Evolutionary conservation across 352 stramenopile species (phyloP).

Genomic region (Globisporangium megalacanthum): DNA sequence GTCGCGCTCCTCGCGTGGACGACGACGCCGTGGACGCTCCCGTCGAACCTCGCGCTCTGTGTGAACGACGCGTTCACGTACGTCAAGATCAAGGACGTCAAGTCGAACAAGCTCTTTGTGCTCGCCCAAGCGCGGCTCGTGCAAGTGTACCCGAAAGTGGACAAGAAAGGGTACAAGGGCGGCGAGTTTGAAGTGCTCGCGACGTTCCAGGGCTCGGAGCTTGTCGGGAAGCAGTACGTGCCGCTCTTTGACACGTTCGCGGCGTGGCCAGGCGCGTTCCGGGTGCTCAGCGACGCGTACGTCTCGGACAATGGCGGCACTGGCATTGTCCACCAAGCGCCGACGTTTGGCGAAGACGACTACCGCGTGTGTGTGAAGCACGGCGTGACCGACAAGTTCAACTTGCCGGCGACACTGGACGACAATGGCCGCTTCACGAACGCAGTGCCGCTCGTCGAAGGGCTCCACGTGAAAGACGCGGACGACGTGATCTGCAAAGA

Average conservation of each 20-base stretch:
- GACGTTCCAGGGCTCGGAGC: conserved; percentile 86
- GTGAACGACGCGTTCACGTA: conserved; percentile 97
- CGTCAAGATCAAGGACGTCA: conserved; percentile 96
- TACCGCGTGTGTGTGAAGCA: conserved; percentile 98
- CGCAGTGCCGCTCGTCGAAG: conserved; percentile 89
- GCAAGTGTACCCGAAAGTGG: conserved; percentile 97
- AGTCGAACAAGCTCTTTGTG: conserved; percentile 90
- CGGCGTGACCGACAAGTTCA: conserved; percentile 93
- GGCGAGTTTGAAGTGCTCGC: conserved; percentile 91
- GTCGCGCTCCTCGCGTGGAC: conserved; percentile 97
- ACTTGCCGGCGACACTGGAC: conserved; percentile 96
- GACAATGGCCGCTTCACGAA: conserved; percentile 95
- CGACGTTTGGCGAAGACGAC: conserved; percentile 99
- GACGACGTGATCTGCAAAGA: conserved; percentile 95
- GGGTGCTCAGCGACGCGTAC: conserved; percentile 96
- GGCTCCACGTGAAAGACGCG: conserved; percentile 97
- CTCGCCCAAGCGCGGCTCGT: conserved; percentile 90
- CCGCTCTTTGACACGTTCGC: conserved; percentile 97
- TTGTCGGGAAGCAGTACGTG: conserved; percentile 96
- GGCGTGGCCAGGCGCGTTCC: conserved; percentile 89
- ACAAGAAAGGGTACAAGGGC: conserved; percentile 96
- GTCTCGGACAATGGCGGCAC: conserved; percentile 97
- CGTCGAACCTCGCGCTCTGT: conserved; percentile 97
- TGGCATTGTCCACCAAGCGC: conserved; percentile 98
- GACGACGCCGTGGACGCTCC: conserved; percentile 99